phyloP scores from a whole-genome alignment of 192 early-diverging fungal genomes.

The Coemansia aciculifera region DNA sequence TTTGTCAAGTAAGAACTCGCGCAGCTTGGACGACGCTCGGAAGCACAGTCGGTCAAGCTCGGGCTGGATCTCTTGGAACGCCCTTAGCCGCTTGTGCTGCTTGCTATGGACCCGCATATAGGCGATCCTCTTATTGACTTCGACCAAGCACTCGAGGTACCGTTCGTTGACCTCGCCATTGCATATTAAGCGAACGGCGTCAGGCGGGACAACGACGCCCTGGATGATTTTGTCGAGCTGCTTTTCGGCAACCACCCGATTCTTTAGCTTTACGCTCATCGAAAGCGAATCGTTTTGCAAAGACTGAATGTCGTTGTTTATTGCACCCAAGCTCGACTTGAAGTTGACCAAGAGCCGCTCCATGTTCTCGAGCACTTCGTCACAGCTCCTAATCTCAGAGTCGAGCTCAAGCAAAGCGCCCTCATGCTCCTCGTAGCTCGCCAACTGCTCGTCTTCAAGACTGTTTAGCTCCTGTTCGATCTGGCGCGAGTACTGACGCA shows the following conservation, averaged over 20 bases:
- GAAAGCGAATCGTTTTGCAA: conserved; percentile 79
- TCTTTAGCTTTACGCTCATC: conserved; percentile 82
- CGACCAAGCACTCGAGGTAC: conserved; percentile 78
- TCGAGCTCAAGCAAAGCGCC: conserved; percentile 38
- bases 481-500: conserved; percentile 80
- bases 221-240: conserved; percentile 75
- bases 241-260: conserved; percentile 79
- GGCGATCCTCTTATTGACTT: conserved; percentile 86
- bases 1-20: conserved; percentile 83
- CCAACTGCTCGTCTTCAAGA: conserved; percentile 68
- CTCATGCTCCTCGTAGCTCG: conserved; percentile 47
- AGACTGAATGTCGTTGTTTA: conserved; percentile 83
- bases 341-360: conserved; percentile 81
- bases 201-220: conserved; percentile 79
- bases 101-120: conserved; percentile 73
- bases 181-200: conserved; percentile 78
- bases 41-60: conserved; percentile 89
- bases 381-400: conserved; percentile 62
- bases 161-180: conserved; percentile 91
- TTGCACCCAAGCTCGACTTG: conserved; percentile 83
- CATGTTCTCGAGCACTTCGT: conserved; percentile 81
- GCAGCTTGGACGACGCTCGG: conserved; percentile 80
- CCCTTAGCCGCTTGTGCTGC: conserved; percentile 73
- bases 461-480: conserved; percentile 72
- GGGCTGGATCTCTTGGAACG: conserved; percentile 83